Base-by-base conservation (phyloP, 331 rosid genomes). In the Rosa hybrid region DNA sequence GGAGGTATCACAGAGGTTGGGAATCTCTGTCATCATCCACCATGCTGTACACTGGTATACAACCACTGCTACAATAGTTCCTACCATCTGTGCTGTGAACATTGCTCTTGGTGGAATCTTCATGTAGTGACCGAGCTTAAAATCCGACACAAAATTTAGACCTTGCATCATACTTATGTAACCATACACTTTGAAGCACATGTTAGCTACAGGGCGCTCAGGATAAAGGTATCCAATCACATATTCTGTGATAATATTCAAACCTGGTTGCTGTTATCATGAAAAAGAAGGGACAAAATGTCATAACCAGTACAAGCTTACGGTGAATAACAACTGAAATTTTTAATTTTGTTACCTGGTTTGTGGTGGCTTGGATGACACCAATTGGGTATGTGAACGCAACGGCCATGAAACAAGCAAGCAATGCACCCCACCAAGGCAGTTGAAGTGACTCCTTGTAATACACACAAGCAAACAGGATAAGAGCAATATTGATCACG, bases 111-210 rank as follows among this genome's bases (percentile, higher is more conserved):
- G 97, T 21, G 98, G 97, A 89, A 94, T 90, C 84, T 94, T 94
- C 98, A 94, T 92, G 76, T 94, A 94, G 86, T 94, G 97, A 25
- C 98, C 98, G 14, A 94, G 97, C 86, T 94, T 94, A 65, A 94
- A 90, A 84, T 94, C 97, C 51, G n/a, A 56, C 74, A 94, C 25
- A 79, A 94, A 94, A 23, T 84, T 77, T 6, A 92, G 77, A 63
- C 94, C 97, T 84, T 94, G 97, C n/a, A 54, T 0, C 96, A 90
- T 90, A 85, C 98, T 94, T 64, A 92, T 92, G 83, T 89, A 90
- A 21, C 98, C 97, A 62, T 89, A 92, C 51, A 94, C 97, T 88
- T 94, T 94, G 88, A 94, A 94, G 86, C 92, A 88, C 94, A 92
- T 90, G 86, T 94, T 94, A 20, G 98, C 98, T 71, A 94, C 96